Base-by-base conservation (phyloP, 768 basidiomycete species). In the Podaxis sp. region DNA sequence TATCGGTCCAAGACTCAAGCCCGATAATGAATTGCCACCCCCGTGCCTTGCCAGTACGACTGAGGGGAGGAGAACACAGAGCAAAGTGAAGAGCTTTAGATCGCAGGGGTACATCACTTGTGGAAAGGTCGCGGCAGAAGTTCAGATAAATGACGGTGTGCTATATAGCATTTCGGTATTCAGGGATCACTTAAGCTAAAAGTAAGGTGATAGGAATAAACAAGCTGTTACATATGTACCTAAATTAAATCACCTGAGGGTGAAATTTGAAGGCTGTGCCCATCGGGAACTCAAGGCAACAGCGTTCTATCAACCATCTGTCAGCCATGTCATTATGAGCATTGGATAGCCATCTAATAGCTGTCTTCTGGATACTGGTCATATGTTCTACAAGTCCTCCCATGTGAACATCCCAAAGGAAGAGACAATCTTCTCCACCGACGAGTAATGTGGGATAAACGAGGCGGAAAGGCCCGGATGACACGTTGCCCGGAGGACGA, bases 361-460 rank as follows among this genome's bases (percentile, higher is more conserved):
- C 26, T 26, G 26, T 26, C 2, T 52, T 58, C 63, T 83, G 79
- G 2, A 78, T 77, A 33, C 76, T 72, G 2, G 74, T 64, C 38
- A 90, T 77, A 7, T 77, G 79, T 69, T 87, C 82, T 1, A 83
- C 69, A 11, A 86, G 66, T 24, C 72, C 65, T 0, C 81, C 84
- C 0, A 82, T 80, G 2, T 79, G 78, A 19, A 92, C 75, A 66
- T 93, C 84, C 81, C 84, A 92, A 2, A 92, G 61, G 64, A 81
- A 89, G 0, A 85, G 85, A 40, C 70, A 72, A 15, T 73, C 69
- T 13, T 64, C 30, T 1, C 80, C 77, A 0, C 82, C 80, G 2
- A 84, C 82, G 2, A 89, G 73, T 6, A 93, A 75, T 11, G 80
- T 83, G 1, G 90, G 90, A 69, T 87, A 88, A 7, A 85, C 85